Percentiles rank a stretch among this genome's conserved stretches.
These are phyloP conservation scores for Austroboletus novae-zelandiae DNA, from an alignment of 1,284 basidiomycete genomes.

Conservation along the genomic window DNA sequence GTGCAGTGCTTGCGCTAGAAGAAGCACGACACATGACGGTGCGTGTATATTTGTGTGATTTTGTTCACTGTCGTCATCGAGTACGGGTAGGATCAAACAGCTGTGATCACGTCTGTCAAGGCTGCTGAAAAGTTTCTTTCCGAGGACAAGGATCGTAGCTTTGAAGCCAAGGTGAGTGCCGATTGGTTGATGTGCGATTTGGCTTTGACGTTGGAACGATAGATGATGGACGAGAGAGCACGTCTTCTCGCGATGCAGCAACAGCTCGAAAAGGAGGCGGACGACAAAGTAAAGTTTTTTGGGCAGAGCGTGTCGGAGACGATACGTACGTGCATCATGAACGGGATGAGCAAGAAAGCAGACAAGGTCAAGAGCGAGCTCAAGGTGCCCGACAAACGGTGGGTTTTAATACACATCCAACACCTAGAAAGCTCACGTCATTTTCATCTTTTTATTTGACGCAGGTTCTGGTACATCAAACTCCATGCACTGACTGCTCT, in stretches of 20 bases:
- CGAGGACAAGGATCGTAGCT: constrained; percentile 87
- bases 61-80: constrained; percentile 4
- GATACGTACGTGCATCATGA: constrained; percentile 70
- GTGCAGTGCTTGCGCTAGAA: constrained; percentile 81
- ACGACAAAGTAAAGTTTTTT: constrained; percentile 73
- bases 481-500: constrained; percentile 76
- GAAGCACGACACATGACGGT: constrained; percentile 71
- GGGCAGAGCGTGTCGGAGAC: constrained; percentile 84
- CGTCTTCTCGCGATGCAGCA: constrained; percentile 80
- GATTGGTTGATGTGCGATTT: neutral
- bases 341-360: constrained; percentile 80
- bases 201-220: neutral
- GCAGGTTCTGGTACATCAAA: constrained; percentile 91
- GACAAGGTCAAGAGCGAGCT: constrained; percentile 86
- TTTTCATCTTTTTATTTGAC: neutral
- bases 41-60: constrained; percentile 20
- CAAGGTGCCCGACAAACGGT: constrained; percentile 91
- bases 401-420: neutral
- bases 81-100: constrained; percentile 58
- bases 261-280: constrained; percentile 83
- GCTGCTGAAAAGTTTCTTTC: constrained; percentile 89
- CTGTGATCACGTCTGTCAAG: constrained; percentile 72
- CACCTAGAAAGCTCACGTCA: constrained; percentile 3
- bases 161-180: constrained; percentile 81
- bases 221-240: constrained; percentile 90